Percentiles rank a stretch among this genome's conserved stretches.
Conservation (phyloP, 2,329 filamentous ascomycete genomes). For the Tolypocladium tropicale region DNA sequence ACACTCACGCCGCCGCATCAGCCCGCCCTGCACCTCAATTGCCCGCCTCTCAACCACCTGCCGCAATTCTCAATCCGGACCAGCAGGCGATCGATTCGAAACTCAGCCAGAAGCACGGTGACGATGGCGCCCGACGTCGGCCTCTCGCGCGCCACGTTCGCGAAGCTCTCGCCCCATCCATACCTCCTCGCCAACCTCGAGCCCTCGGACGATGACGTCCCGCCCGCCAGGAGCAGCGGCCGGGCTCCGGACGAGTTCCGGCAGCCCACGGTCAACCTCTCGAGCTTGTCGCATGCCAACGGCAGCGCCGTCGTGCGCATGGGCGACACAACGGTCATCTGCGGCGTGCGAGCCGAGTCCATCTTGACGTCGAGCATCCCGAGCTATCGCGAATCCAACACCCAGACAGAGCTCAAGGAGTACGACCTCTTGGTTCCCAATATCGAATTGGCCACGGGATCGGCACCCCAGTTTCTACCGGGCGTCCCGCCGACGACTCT, state of each 20-base stretch:
- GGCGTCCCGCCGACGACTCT: constrained; percentile 70
- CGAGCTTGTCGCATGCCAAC: constrained; percentile 78
- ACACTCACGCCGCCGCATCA: neutral
- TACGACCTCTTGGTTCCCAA: constrained; percentile 83
- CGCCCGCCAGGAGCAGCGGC: constrained; percentile 68
- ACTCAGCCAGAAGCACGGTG: neutral
- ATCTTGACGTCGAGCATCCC: constrained; percentile 66
- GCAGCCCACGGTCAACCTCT: constrained; percentile 64
- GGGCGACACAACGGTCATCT: constrained; percentile 90
- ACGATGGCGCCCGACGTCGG: constrained; percentile 24
- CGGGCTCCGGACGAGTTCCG: constrained; percentile 62
- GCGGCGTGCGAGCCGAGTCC: constrained; percentile 80
- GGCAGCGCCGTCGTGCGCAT: constrained; percentile 81
- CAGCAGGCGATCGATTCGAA: neutral
- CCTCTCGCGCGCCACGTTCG: constrained; percentile 61
- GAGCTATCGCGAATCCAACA: constrained; percentile 42
- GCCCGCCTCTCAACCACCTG: neutral
- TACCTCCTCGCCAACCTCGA: constrained; percentile 86
- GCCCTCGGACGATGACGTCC: constrained; percentile 34
- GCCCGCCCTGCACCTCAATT: neutral
- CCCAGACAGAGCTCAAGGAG: constrained; percentile 40
- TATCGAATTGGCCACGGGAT: constrained; percentile 84
- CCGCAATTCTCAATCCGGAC: neutral
- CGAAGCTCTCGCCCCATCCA: constrained; percentile 78
- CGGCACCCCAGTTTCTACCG: constrained; percentile 74